phyloP scores from a whole-genome alignment of 2,329 filamentous ascomycete genomes.

The Raffaelea albimanens region DNA sequence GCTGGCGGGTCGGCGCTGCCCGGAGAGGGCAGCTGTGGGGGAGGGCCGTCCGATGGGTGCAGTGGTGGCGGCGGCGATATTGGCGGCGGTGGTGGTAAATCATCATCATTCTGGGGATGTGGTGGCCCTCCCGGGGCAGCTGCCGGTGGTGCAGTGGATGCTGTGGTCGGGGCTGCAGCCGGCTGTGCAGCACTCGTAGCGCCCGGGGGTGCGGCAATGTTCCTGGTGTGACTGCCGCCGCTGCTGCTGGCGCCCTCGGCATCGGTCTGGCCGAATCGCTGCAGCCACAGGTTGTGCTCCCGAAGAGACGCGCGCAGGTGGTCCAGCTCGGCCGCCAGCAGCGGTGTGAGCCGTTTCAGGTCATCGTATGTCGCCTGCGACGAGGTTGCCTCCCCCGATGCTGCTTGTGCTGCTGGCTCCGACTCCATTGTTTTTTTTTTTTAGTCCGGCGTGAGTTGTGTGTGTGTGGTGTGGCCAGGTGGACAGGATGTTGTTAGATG shows the following conservation, averaged over 20 bases:
- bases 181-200: constrained; percentile 2
- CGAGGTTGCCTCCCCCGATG: not conserved
- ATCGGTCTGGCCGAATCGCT: constrained; percentile 16
- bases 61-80: too few relatives aligned
- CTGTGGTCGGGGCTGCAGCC: not conserved
- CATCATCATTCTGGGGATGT: not conserved
- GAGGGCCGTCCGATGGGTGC: too few relatives aligned
- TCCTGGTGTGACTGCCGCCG: not conserved
- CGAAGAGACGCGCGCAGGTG: constrained; percentile 19
- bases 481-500: too few relatives aligned
- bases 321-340: constrained; percentile 19
- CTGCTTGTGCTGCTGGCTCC: too few relatives aligned
- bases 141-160: not conserved
- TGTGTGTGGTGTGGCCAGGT: too few relatives aligned
- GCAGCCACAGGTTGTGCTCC: constrained; percentile 22
- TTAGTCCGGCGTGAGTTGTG: too few relatives aligned
- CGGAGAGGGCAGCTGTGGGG: too few relatives aligned
- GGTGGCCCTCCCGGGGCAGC: not conserved
- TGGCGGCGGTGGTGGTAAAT: not conserved
- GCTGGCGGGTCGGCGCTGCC: too few relatives aligned
- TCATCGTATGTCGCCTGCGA: constrained; percentile 17
- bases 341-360: constrained; percentile 17
- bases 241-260: not conserved
- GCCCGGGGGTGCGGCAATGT: not conserved
- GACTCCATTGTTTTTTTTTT: too few relatives aligned